Base-by-base conservation (phyloP, 139 green algal species). In the Trebouxia sp. region DNA sequence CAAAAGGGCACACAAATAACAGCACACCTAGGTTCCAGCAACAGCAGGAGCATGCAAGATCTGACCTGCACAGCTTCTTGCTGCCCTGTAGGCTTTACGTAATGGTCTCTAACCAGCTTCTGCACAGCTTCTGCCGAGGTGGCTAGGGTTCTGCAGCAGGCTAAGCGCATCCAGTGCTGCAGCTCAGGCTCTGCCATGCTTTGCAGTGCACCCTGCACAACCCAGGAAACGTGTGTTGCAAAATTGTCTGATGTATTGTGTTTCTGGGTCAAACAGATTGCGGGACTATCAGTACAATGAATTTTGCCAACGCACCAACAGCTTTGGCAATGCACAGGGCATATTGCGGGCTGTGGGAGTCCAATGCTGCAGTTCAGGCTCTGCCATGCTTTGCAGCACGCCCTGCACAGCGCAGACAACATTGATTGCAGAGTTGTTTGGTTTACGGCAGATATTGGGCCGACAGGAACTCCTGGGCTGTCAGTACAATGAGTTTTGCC, bases 331-430 rank as follows among this genome's bases (percentile, higher is more conserved):
- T 9, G 11, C 15, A 43, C 39, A 26, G 38, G 20, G 50, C 50
- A 22, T 58, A 5, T 28, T 58, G 50, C 20, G 12, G 62, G 53
- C 53, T 30, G 14, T 30, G n/a, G 47, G 28, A 67, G 38, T 28
- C 86, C 86, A 90, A 76, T 87, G 67, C 75, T 83, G 70, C 78
- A 85, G 50, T 78, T 90, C 86, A 12, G 79, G 48, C 47, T 85
- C 78, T 6, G 85, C 82, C 81, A 90, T 87, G 58, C 62, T 55
- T 66, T 77, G 42, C 43, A 90, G 56, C 10, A 81, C 75, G n/a
- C 86, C 86, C 39, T 88, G 79, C 17, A 70, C 17, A 6, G 48
- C 42, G 8, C 20, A 5, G 42, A 58, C 1, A 50, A 20, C 20
- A 22, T 5, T 30, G 2, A 15, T 3, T 47, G 22, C 1, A 37